Evolutionary conservation across 2,329 filamentous ascomycete genomes (phyloP), one percentile per base, ranked within the genome.

Genomic region (Raffaelea ambrosiae): DNA sequence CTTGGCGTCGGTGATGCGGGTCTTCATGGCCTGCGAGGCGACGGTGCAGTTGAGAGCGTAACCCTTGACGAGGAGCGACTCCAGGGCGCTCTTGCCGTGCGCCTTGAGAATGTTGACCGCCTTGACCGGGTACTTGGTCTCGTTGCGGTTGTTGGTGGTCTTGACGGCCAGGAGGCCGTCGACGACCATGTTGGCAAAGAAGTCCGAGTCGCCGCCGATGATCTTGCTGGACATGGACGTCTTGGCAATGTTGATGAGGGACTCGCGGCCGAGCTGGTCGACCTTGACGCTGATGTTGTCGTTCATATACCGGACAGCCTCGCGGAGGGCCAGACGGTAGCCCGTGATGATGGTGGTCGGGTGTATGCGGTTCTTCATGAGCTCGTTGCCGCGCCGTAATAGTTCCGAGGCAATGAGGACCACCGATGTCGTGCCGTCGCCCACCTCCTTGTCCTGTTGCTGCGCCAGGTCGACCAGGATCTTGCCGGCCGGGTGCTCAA

Each of bases 181-280:
- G 44, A 98, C 93, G 13, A 90, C 89, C 85, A 98, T 94, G 69
- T 93, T 86, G 58, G 91, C 82, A 63, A 98, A 98, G 74, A 98
- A 98, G 55, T 95, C 89, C 13, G 88, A 89, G 68, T 98, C 93
- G 48, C 86, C 74, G 49, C 93, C 93, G 64, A 98, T 97, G 62
- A 98, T 94, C 74, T 98, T 98, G 76, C 88, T 95, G 46, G 90
- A 96, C 91, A 98, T 98, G 61, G 90, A 96, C 19, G 93, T 98
- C 74, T 91, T 97, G 53, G 93, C 93, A 64, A 98, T 96, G 70
- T 81, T 96, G 62, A 97, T 67, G 57, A 98, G 79, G 51, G 88
- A 93, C 54, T 97, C 93, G 52, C 87, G 83, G 51, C 89, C 90
- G 47, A 98, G 79, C 51, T 84, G 81, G 62, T 97, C 91, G 49